Evolutionary conservation across 164 flowering plant species (phyloP), one percentile per base, ranked within the genome.

Genomic region (Stephania yunnanensis): DNA sequence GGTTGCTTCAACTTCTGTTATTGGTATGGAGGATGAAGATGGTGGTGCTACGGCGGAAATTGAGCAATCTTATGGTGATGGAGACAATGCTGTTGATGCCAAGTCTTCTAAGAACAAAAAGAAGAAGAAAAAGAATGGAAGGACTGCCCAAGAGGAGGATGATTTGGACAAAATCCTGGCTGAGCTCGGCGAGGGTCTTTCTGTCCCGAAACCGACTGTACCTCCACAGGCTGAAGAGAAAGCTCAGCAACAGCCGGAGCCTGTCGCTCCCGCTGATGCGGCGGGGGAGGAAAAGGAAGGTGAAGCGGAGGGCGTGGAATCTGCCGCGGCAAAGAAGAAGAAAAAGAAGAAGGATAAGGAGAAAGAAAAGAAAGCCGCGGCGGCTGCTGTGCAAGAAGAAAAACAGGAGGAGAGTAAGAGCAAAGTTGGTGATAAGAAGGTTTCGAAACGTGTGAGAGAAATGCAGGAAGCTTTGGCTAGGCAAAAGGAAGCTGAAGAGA

Each of bases 401-500:
- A 83, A 78, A 69, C 72, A 55, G 66, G 88, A 81, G 46, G 89
- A 83, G 61, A 29, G 77, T 6, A 89, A 85, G 81, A 73, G 85
- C 78, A 90, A 92, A 81, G 81, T 78, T 50, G 46, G 84, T 0
- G 94, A 85, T 52, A 95, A 93, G 83, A 96, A 94, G 81, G 22
- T 91, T 36, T 92, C 99, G 9, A 96, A 94, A 82, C 94, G 89
- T 84, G 96, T 96, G 7, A 90, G 97, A 80, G 98, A 96, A 87
- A 96, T 94, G 97, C 99, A 92, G 76, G 98, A 96, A 81, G 88
- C 88, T 70, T 81, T 96, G 69, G 95, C 97, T 30, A 87, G 90
- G 80, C 82, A 86, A n/a, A 87, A 89, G 81, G 99, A 94, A 78
- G 88, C 87, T 7, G 98, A 92, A 77, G 98, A 96, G 82, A 89